phyloP scores from a whole-genome alignment of 495 filamentous ascomycete species.

The Penicillium silybi region DNA sequence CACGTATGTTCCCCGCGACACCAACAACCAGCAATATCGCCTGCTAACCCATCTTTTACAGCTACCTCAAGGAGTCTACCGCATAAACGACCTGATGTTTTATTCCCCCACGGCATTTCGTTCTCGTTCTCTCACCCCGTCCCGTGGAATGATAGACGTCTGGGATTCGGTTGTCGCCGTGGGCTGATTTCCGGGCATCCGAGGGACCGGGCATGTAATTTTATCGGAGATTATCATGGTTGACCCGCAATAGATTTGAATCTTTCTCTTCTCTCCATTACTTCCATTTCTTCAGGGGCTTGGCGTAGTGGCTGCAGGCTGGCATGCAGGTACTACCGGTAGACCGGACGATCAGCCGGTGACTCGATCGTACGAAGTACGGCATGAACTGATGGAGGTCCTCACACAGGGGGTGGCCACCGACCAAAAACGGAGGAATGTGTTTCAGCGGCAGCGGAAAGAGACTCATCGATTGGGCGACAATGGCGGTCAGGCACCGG shows the following conservation, averaged over 20 bases:
- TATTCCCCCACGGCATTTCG: conserved; percentile 14
- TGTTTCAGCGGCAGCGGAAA: neutral
- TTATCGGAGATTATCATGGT: conserved; percentile 32
- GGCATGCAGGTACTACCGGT: conserved; percentile 8
- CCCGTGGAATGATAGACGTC: conserved; percentile 22
- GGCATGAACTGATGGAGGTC: neutral
- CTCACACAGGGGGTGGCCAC: conserved; percentile 1
- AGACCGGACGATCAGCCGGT: neutral
- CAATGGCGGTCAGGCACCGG: conserved; percentile 19
- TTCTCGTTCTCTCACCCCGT: conserved; percentile 24
- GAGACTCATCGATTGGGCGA: neutral
- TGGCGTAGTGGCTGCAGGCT: conserved; percentile 5
- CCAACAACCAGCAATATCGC: neutral
- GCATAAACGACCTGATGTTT: conserved; percentile 45
- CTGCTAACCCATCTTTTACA: conserved; percentile 20
- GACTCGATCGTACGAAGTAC: neutral
- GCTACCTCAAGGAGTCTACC: conserved; percentile 63
- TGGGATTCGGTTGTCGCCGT: conserved; percentile 25
- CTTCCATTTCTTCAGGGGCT: neutral
- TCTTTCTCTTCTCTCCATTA: conserved; percentile 16
- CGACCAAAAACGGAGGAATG: neutral
- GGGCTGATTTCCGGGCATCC: conserved; percentile 24
- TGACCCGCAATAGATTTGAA: conserved; percentile 30
- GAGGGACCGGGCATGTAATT: conserved; percentile 40
- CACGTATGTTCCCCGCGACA: conserved; percentile 76